Percentiles rank a stretch among this genome's conserved stretches.
Conservation (phyloP, 1,284 basidiomycete genomes). For the Boletus smithii region DNA sequence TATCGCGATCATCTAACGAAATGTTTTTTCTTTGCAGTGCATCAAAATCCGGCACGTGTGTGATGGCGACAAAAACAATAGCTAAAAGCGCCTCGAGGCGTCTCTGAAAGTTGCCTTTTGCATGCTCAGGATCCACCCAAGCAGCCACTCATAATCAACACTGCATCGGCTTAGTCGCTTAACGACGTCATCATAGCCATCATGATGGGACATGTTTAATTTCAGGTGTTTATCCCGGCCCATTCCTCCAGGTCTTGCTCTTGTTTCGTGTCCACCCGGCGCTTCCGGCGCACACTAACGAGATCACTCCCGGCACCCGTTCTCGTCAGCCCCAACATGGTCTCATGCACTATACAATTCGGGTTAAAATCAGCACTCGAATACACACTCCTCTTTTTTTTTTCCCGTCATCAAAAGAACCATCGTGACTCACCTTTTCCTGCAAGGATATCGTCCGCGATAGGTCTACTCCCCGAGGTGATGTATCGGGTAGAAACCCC, state of each 20-base stretch:
- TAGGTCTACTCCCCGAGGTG: conserved; percentile 76
- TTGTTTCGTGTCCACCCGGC: conserved; percentile 6
- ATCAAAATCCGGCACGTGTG: background rate
- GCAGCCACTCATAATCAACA: no score
- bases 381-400: background rate
- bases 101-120: no score
- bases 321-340: conserved; percentile 51
- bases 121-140: no score
- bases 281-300: conserved; percentile 16
- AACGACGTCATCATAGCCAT: no score
- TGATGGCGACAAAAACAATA: no score
- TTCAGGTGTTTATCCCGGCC: conserved; percentile 22
- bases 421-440: conserved; percentile 60
- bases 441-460: conserved; percentile 78
- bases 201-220: no score
- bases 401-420: background rate
- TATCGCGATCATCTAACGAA: no score
- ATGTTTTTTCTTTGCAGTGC: no score
- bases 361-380: background rate
- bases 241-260: conserved; percentile 24
- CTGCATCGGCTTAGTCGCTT: no score
- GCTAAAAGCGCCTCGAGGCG: no score
- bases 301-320: conserved; percentile 48
- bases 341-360: conserved; percentile 43
- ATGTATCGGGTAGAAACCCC: conserved; percentile 87